Percentiles rank a stretch among this genome's conserved stretches.
Conservation (phyloP, 1,139 yeast species). For the Yamadazyma kanchanaburiensis region DNA sequence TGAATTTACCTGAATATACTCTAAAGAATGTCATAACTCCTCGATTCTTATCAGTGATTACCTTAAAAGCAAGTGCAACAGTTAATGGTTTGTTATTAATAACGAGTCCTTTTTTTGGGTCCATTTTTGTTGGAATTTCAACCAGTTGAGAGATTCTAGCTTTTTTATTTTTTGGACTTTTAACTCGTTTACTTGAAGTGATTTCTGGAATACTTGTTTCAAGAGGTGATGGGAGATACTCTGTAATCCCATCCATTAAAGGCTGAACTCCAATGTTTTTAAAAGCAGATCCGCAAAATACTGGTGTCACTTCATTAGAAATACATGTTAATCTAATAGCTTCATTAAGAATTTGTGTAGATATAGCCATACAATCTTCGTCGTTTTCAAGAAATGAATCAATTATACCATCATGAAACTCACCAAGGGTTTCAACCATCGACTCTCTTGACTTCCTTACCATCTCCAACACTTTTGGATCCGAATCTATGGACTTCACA, state of each 20-base stretch:
- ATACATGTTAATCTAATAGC: constrained; percentile 68
- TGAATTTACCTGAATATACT: constrained; percentile 78
- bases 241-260: constrained; percentile 74
- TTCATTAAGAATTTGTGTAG: constrained; percentile 44
- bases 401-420: constrained; percentile 71
- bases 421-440: constrained; percentile 79
- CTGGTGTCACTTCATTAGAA: constrained; percentile 61
- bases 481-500: constrained; percentile 40
- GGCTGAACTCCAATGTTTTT: constrained; percentile 95
- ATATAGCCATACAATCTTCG: constrained; percentile 65
- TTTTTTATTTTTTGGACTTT: constrained; percentile 10
- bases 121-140: constrained; percentile 32
- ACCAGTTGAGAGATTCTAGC: constrained; percentile 8
- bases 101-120: constrained; percentile 44
- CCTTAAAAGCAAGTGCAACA: constrained; percentile 89
- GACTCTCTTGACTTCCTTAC: constrained; percentile 64
- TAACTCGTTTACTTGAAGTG: constrained; percentile 13
- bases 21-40: constrained; percentile 86
- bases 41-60: constrained; percentile 76
- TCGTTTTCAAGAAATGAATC: constrained; percentile 73
- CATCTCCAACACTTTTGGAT: constrained; percentile 43
- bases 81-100: constrained; percentile 56
- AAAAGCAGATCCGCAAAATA: constrained; percentile 91
- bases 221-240: constrained; percentile 78
- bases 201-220: constrained; percentile 62